Conservation (phyloP, 805 yeast genomes). For the Millerago galiae region DNA sequence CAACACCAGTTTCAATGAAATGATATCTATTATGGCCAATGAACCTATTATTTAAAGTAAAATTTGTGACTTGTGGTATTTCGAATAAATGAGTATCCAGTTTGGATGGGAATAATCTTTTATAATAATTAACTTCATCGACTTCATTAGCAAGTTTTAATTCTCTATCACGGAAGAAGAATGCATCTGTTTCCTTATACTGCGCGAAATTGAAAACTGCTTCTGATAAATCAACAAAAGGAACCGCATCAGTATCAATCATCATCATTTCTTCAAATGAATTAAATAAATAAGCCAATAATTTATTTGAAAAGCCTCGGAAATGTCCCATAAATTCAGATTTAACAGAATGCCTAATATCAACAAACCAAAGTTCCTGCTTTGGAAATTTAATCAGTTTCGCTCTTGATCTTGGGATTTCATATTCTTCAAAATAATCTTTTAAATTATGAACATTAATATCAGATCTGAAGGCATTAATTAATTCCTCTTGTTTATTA, state of each 20-base stretch:
- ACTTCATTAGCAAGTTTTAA: conserved; percentile 6
- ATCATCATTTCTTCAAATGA: conserved; percentile 50
- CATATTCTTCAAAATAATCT: conserved; percentile 1
- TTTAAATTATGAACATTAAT: conserved; percentile 14
- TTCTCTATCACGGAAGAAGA: conserved; percentile 42
- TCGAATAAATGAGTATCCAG: conserved; percentile 28
- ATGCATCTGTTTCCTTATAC: conserved; percentile 31
- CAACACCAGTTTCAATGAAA: conserved; percentile 34
- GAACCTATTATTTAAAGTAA: conserved; percentile 30
- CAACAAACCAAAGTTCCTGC: conserved; percentile 36
- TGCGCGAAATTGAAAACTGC: conserved; percentile 27
- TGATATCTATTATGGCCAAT: conserved; percentile 24
- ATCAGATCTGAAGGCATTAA: conserved; percentile 24
- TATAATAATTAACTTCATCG: conserved; percentile 32
- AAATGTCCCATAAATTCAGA: conserved; percentile 23
- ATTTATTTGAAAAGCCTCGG: conserved; percentile 35
- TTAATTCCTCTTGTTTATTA: conserved; percentile 25
- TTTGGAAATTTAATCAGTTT: conserved; percentile 11
- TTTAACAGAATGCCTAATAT: conserved; percentile 22
- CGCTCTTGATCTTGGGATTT: neutral
- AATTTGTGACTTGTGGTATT: conserved; percentile 27
- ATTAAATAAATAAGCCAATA: conserved; percentile 51
- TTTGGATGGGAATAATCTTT: conserved; percentile 36
- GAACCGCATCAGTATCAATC: conserved; percentile 47
- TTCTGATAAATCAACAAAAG: conserved; percentile 31